Conservation (phyloP, 2,329 filamentous ascomycete genomes). For the Ascochyta clinopodiicola region DNA sequence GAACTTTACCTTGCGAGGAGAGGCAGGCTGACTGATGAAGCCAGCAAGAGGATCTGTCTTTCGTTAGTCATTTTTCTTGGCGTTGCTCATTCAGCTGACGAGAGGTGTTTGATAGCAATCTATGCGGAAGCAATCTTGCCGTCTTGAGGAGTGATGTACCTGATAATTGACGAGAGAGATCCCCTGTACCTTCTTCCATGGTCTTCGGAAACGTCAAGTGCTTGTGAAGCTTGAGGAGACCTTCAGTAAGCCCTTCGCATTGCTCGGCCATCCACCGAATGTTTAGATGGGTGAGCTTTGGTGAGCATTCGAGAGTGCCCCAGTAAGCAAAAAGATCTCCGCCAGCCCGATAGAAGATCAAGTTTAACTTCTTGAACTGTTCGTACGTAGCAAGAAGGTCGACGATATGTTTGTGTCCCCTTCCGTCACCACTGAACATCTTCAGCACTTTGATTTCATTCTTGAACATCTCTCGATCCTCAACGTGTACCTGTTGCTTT, state of each 20-base stretch:
- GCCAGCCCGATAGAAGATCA: slow-evolving; percentile 27
- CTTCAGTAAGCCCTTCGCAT: slow-evolving; percentile 22
- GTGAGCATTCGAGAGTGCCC: not conserved
- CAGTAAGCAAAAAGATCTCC: slow-evolving; percentile 24
- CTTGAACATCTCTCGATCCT: slow-evolving; percentile 10
- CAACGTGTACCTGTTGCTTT: slow-evolving; percentile 19
- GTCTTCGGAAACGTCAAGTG: not conserved
- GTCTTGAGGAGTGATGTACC: no score
- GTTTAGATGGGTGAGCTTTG: not conserved
- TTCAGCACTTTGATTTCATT: slow-evolving; percentile 19
- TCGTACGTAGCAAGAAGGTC: slow-evolving; percentile 26
- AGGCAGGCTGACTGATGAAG: no score
- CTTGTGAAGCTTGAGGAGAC: slow-evolving; percentile 12
- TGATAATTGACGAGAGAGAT: no score
- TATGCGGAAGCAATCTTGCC: no score
- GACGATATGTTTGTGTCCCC: slow-evolving; percentile 23
- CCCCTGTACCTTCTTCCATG: no score
- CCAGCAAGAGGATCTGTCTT: no score
- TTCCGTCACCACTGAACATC: slow-evolving; percentile 18
- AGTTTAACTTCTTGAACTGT: slow-evolving; percentile 22
- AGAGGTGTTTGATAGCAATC: no score
- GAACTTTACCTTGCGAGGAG: no score
- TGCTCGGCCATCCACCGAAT: slow-evolving; percentile 22
- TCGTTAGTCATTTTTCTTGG: no score
- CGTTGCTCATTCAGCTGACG: no score